Evolutionary conservation across 345 rosid species (phyloP).

Genomic region (Eucalyptus guilfoylei): DNA sequence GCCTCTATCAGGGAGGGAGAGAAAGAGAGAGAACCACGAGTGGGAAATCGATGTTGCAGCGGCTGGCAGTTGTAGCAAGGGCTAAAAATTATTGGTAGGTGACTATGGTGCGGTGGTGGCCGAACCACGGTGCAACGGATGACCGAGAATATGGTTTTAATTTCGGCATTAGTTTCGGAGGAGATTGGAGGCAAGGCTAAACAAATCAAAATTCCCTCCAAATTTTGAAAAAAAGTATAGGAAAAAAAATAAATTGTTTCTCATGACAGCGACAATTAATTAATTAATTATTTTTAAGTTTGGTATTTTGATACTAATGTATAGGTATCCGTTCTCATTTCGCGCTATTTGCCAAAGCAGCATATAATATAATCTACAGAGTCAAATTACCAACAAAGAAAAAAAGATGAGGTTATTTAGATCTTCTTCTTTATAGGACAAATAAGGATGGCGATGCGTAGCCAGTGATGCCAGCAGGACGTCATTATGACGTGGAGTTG

Average conservation of each 20-base stretch:
- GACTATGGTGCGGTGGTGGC: background rate
- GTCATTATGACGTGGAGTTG: background rate
- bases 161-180: background rate
- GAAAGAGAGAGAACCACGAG: background rate
- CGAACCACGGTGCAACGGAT: background rate
- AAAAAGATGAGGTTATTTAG: background rate
- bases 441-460: background rate
- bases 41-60: background rate
- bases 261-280: background rate
- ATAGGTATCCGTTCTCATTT: background rate
- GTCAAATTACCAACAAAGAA: background rate
- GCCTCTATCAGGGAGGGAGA: background rate
- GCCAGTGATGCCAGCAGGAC: background rate
- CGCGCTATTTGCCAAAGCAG: background rate
- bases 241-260: background rate
- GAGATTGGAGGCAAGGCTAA: background rate
- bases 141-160: background rate
- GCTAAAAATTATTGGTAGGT: background rate
- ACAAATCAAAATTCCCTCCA: background rate
- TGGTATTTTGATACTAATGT: background rate
- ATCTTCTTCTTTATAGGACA: background rate
- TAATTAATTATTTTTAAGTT: fast-evolving
- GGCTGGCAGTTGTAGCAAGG: background rate
- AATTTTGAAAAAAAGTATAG: background rate
- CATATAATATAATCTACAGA: background rate